Base-by-base conservation (phyloP, 129 eudicot species). In the Flaveria bidentis region DNA sequence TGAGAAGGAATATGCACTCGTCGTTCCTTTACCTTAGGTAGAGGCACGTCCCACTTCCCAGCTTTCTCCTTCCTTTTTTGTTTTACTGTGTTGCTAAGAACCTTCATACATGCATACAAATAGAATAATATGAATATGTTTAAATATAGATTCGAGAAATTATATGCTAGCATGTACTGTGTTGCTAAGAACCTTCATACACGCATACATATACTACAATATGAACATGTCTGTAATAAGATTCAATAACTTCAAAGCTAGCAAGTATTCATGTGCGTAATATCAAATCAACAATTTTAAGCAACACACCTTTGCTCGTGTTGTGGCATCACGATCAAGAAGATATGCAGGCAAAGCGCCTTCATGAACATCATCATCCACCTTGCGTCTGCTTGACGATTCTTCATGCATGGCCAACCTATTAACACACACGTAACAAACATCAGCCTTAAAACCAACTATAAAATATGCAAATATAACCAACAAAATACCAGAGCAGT, bases 351-450 rank as follows among this genome's bases (percentile, higher is more conserved):
- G 99, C 70, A 91, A 77, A 82, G 97, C 99, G 39, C 99, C 99
- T 2, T 94, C 99, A 14, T 87, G 89, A 64, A 93, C 97, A 76
- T 91, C 87, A 81, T 94, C 99, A 77, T 94, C 97, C 56, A 94
- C 99, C 94, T 91, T 94, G 78, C 99, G 93, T 82, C 99, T 84
- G 71, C 84, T 82, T 66, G 97, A 84, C 8, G 97, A 88, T 78
- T 94, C 99, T 77, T 94, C 99, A 66, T 94, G 99, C 99, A 94
- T 94, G 58, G 91, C 89, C 86, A 94, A 76, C 42, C 99, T 94
- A 75, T 80, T 16, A 6, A 79, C 76, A 22, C 56, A 82, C 23
- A 8, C 4, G 20, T 57, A 25, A 73, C 13, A 76, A 69, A 17
- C 16, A 63, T 23, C 15, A 23, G 66, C 7, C 44, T 33, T 0